Base-by-base conservation (phyloP, 306 rosid genomes). In the Myrica gale region DNA sequence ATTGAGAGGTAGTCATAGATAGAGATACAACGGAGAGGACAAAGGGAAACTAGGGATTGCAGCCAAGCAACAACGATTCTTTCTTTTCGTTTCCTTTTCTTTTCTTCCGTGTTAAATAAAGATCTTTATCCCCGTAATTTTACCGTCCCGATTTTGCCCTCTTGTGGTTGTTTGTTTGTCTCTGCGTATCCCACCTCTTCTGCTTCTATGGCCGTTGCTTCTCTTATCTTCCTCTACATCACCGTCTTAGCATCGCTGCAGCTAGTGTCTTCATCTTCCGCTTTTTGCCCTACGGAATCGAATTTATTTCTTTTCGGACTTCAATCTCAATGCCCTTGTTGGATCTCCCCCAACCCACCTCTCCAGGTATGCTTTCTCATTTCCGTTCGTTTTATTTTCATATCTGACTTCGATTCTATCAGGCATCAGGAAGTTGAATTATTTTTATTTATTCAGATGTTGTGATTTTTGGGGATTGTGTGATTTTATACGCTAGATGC, bases 281-380 rank as follows among this genome's bases (percentile, higher is more conserved):
- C 66, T 68, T 7, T 61, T 41, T 87, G 98, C 76, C 67, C 73
- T 42, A 78, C 71, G 6, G 63, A 75, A 39, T 71, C 82, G 46
- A 46, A 74, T 79, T 67, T 82, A 1, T 90, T 90, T 73, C 76
- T 84, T 17, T 72, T 68, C 57, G 63, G 60, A 21, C 81, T 90
- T 81, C 88, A 87, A 83, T 92, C 92, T 74, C 98, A 87, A 76
- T 92, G 92, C 80, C 87, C 92, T 17, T 68, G 62, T 42, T 68
- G 78, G 77, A 55, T 79, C 79, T 73, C 83, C 43, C 84, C 90
- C 48, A 79, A 71, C 78, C 85, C 84, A 60, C 92, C 91, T 74
- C 82, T 86, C 68, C 92, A 86, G 93, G 97, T 88, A 23, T 54
- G 41, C 15, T 51, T 54, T 19, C 51, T 55, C 19, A 51, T 48